Evolutionary conservation across 2,329 filamentous ascomycete species (phyloP).

Genomic region (Fusarium sarcochroum): DNA sequence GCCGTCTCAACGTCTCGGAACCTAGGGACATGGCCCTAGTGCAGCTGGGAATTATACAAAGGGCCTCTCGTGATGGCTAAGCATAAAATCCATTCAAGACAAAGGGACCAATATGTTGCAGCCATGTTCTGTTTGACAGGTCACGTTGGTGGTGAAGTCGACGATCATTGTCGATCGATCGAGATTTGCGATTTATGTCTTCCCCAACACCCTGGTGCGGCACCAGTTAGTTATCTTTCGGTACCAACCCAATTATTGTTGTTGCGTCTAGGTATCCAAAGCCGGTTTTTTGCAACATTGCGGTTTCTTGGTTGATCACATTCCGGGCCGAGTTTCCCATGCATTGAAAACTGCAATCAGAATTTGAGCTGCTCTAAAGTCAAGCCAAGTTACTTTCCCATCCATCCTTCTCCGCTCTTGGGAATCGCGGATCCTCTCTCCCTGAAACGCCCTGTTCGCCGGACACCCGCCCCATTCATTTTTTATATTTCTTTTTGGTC

Average conservation of each 20-base stretch:
- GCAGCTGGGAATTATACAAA: constrained; percentile 4
- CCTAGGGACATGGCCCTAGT: constrained; percentile 28
- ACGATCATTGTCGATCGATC: constrained; percentile 44
- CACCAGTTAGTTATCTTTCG: neutral
- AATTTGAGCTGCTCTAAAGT: constrained; percentile 17
- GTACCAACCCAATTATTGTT: neutral
- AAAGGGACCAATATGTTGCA: constrained; percentile 27
- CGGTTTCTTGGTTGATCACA: constrained; percentile 11
- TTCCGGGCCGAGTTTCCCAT: constrained; percentile 11
- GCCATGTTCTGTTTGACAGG: constrained; percentile 33
- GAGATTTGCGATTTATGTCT: constrained; percentile 41
- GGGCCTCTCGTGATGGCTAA: constrained; percentile 33
- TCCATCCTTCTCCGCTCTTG: constrained; percentile 20
- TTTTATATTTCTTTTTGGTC: constrained; percentile 1
- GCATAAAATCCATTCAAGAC: constrained; percentile 5
- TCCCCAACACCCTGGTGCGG: constrained; percentile 19
- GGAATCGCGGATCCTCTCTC: constrained; percentile 17
- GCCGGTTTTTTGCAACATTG: constrained; percentile 26
- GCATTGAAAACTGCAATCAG: constrained; percentile 8
- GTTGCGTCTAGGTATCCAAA: neutral
- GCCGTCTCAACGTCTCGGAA: constrained; percentile 19
- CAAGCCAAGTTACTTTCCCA: constrained; percentile 9
- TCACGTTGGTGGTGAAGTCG: constrained; percentile 30
- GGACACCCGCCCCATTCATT: constrained; percentile 12
- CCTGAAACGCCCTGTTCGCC: constrained; percentile 46